Base-by-base conservation (phyloP, 2,329 filamentous ascomycete species). In the Drechslerella coelobrocha region DNA sequence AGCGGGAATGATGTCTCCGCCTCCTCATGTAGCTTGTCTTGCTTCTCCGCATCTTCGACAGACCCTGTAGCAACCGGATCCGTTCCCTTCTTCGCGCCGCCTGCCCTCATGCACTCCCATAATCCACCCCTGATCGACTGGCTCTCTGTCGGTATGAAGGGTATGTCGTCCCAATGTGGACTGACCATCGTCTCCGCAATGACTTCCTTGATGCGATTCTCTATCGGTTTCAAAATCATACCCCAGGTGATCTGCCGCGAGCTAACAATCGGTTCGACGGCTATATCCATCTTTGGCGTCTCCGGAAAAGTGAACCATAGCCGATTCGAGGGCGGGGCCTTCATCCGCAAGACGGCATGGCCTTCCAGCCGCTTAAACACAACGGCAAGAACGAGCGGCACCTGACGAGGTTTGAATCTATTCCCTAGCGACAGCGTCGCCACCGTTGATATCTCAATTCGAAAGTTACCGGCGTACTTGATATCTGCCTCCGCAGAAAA, bases 151-250 rank as follows among this genome's bases (percentile, higher is more conserved):
- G 89, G 86, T 77, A 91, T 89, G 78, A 99, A 97, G 0, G 94
- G 92, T 23, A 91, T 84, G 77, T 99, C 94, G 74, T 99, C 94
- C 93, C 94, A 99, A 77, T 96, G 96, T 0, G 94, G 94, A 61
- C 89, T 82, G 1, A 99, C 94, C 19, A 97, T 79, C 0, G 92
- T 96, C 80, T 99, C 94, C 8, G 89, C 90, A 69, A 99, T 84
- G 7, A 97, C 92, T 79, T 97, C 92, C 76, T 95, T 90, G 78
- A 99, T 97, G 53, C 92, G 85, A 76, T 90, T 96, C 79, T 99
- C 94, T 68, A 99, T 97, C 72, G 95, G 91, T 53, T 92, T 87
- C 10, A 97, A 83, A 61, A 99, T 94, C 68, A 96, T 85, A 1
- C 89, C 90, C 78, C 96, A 97, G 0, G 94, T 97, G 73, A 99